Evolutionary conservation across 1,284 basidiomycete genomes (phyloP), one percentile per base, ranked within the genome.

Genomic region (Ceratobasidium sp.): DNA sequence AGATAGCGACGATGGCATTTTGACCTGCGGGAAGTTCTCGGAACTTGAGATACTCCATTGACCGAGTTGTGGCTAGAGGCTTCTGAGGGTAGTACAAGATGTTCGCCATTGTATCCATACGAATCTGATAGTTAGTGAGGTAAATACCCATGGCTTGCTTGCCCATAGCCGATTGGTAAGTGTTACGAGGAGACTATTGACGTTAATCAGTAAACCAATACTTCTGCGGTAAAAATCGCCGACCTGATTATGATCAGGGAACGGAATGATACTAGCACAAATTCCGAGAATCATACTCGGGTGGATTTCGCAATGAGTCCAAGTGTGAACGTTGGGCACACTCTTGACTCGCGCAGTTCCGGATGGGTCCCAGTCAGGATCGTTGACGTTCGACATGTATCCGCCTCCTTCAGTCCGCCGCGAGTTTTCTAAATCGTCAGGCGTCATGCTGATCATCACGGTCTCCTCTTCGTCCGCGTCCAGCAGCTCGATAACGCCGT

Each of bases 71-170:
- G 0, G 97, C 97, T 50, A 99, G 92, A 42, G 97, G 98, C 84
- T 99, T 99, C 87, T 99, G 98, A 20, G 98, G 98, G 84, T 99
- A 99, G 85, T 97, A 98, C 79, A 97, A 89, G 80, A 98, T 97
- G 84, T 98, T 98, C 81, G 96, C 95, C 96, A 98, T 97, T n/a
- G 96, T 96, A 86, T 98, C 96, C 96, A 99, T 94, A 67, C 98
- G 94, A 81, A 97, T 93, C 82, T 97, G 91, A 88, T 97, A 98
- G 86, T 99, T 99, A 48, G 97, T 99, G 65, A 99, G 89, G 86
- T 95, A 98, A 80, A 99, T 96, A 73, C 97, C 97, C 96, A 99
- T 99, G 4, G 97, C 97, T 90, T 99, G 97, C 87, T 99, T 99
- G 83, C 97, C 97, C 97, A 99, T 99, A 76, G 97, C 98, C 66